Evolutionary conservation across 2,329 filamentous ascomycete genomes (phyloP).

Genomic region (Fusarium illudens): DNA sequence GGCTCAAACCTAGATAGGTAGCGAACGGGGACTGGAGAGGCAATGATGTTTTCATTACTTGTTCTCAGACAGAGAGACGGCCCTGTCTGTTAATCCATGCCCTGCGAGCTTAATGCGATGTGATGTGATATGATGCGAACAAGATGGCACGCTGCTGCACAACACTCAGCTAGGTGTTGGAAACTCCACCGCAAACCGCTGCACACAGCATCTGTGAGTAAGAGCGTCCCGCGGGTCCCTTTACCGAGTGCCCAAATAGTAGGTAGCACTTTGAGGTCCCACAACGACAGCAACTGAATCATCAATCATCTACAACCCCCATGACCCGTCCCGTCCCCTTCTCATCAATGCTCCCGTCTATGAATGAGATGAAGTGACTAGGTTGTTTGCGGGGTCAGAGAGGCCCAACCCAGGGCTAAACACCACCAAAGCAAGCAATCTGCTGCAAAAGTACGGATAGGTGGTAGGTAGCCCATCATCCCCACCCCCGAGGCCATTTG

Average conservation of each 20-base stretch:
- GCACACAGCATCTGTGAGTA: neutral
- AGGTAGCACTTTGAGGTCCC: conserved; percentile 1
- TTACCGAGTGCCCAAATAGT: conserved; percentile 9
- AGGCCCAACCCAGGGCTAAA: conserved; percentile 11
- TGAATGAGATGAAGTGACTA: conserved; percentile 25
- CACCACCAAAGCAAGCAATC: conserved; percentile 23
- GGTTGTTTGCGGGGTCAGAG: conserved; percentile 31
- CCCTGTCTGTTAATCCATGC: neutral
- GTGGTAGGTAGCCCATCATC: conserved; percentile 17
- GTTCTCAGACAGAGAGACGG: neutral
- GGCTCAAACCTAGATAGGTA: conserved; percentile 14
- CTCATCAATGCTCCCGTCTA: conserved; percentile 15
- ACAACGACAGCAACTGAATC: conserved; percentile 5
- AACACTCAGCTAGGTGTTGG: conserved; percentile 5
- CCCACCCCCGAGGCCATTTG: conserved; percentile 9
- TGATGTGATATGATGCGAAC: conserved; percentile 22
- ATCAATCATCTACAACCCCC: conserved; percentile 8
- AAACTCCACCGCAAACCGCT: conserved; percentile 21
- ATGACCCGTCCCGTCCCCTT: conserved; percentile 13
- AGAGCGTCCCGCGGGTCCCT: neutral
- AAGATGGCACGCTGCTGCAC: conserved; percentile 17
- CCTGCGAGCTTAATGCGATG: conserved; percentile 21
- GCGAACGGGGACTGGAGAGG: conserved; percentile 1
- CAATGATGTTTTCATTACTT: conserved; percentile 6
- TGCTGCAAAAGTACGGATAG: conserved; percentile 24